These are phyloP conservation scores for Komagataella pseudopastoris DNA, from an alignment of 805 yeast species.

Conservation along the genomic window DNA sequence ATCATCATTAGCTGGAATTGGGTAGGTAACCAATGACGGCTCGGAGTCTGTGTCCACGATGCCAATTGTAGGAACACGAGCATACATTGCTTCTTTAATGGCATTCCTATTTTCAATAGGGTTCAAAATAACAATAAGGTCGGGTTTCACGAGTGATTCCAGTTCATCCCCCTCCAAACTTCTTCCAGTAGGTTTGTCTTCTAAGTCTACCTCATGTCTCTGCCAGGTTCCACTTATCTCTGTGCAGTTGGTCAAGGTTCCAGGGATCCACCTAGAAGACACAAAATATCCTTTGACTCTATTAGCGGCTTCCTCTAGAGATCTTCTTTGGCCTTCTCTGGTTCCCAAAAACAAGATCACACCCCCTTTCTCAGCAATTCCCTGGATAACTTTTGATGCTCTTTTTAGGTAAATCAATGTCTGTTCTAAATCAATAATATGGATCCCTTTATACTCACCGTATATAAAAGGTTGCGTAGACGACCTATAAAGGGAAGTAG, in stretches of 20 bases:
- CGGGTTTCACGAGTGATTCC: conserved; percentile 66
- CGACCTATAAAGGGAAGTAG: conserved; percentile 67
- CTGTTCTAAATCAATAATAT: conserved; percentile 79
- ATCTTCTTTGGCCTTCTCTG: conserved; percentile 57
- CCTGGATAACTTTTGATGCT: conserved; percentile 77
- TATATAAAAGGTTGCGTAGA: conserved; percentile 76
- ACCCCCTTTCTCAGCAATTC: conserved; percentile 77
- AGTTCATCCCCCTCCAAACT: conserved; percentile 34
- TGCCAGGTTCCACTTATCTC: conserved; percentile 34
- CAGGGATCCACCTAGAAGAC: conserved; percentile 84
- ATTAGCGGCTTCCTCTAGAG: conserved; percentile 68
- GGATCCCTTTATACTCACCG: conserved; percentile 85
- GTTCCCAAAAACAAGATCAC: conserved; percentile 72
- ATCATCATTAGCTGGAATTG: conserved; percentile 95
- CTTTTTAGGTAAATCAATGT: conserved; percentile 64
- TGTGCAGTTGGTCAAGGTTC: conserved; percentile 77
- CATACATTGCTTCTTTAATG: conserved; percentile 65
- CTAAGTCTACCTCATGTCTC: conserved; percentile 66
- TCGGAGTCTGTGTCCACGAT: conserved; percentile 90
- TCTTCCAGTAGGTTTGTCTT: conserved; percentile 52
- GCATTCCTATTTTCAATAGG: conserved; percentile 79
- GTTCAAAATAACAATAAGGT: conserved; percentile 72
- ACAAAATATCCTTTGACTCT: conserved; percentile 74
- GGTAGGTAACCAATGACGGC: conserved; percentile 80
- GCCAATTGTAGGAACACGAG: conserved; percentile 86